Percentiles rank a stretch among this genome's conserved stretches.
phyloP scores from a whole-genome alignment of 257 asterid species.

The Nemophila menziesii region DNA sequence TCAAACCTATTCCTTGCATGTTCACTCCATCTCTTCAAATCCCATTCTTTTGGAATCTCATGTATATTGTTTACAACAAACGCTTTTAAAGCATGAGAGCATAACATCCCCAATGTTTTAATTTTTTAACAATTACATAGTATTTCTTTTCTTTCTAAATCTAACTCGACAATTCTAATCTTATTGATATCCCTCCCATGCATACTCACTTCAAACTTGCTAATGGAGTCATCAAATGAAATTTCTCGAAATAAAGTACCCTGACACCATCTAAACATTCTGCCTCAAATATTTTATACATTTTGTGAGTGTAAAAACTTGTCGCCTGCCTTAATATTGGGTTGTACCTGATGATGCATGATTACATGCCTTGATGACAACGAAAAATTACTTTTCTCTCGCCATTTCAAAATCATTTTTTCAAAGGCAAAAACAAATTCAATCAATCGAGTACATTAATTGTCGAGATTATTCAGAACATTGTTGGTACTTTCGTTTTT shows the following conservation, averaged over 20 bases:
- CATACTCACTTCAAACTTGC: neutral
- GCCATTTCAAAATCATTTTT: neutral
- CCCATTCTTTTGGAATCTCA: neutral
- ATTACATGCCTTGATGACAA: neutral
- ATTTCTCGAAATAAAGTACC: neutral
- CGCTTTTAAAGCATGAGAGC: conserved; percentile 5
- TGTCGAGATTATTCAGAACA: neutral
- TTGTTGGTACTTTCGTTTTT: conserved; percentile 9
- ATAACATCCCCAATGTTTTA: conserved; percentile 8
- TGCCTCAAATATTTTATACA: conserved; percentile 2
- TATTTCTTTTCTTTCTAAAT: neutral
- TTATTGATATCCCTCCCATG: neutral
- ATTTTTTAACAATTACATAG: conserved; percentile 1
- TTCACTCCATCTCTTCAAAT: conserved; percentile 5
- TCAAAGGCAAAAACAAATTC: neutral
- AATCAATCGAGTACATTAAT: neutral
- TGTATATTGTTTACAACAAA: conserved; percentile 3
- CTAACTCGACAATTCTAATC: neutral
- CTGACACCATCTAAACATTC: conserved; percentile 4
- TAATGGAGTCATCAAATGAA: neutral
- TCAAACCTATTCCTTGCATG: neutral
- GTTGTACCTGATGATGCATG: neutral
- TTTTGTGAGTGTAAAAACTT: no score
- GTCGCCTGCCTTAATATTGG: neutral
- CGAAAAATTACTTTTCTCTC: neutral